Percentiles rank a stretch among this genome's conserved stretches.
Evolutionary conservation across 257 asterid species (phyloP).

Genomic region (Capsicum chinense): DNA sequence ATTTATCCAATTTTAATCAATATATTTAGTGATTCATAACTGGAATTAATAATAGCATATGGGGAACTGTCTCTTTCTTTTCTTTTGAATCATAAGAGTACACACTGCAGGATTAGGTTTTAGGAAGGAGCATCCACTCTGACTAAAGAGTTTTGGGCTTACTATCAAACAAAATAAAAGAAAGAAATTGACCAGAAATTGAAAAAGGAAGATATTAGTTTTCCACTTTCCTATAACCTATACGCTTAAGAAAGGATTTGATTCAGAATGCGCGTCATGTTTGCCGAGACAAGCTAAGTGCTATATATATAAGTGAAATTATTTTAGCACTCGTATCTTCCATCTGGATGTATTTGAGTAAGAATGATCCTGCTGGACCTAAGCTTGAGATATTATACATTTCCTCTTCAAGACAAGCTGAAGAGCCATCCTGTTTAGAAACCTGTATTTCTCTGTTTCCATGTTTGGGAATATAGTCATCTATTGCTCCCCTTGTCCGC

Average conservation of each 20-base stretch:
- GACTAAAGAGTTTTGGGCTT: too few relatives aligned
- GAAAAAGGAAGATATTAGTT: background rate
- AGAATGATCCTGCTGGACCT: conserved; percentile 25
- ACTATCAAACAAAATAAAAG: background rate
- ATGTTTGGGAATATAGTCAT: background rate
- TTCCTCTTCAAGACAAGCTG: conserved; percentile 12
- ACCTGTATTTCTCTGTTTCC: too few relatives aligned
- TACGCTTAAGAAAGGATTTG: background rate
- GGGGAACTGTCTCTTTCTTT: too few relatives aligned
- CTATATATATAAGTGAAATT: background rate
- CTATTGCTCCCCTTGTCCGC: conserved; percentile 33
- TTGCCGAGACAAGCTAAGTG: background rate
- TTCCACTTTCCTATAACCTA: background rate
- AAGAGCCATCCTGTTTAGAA: conserved; percentile 6
- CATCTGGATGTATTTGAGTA: conserved; percentile 14
- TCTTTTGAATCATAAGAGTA: too few relatives aligned
- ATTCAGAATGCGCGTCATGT: background rate
- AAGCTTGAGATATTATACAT: conserved; percentile 4
- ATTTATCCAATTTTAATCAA: too few relatives aligned
- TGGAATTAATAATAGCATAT: too few relatives aligned
- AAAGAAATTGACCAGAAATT: background rate
- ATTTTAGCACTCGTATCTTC: conserved; percentile 23
- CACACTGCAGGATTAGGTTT: too few relatives aligned
- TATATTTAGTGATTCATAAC: too few relatives aligned
- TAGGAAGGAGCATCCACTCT: too few relatives aligned